Conservation (phyloP, 2,329 filamentous ascomycete species). For the Fusarium continuum region DNA sequence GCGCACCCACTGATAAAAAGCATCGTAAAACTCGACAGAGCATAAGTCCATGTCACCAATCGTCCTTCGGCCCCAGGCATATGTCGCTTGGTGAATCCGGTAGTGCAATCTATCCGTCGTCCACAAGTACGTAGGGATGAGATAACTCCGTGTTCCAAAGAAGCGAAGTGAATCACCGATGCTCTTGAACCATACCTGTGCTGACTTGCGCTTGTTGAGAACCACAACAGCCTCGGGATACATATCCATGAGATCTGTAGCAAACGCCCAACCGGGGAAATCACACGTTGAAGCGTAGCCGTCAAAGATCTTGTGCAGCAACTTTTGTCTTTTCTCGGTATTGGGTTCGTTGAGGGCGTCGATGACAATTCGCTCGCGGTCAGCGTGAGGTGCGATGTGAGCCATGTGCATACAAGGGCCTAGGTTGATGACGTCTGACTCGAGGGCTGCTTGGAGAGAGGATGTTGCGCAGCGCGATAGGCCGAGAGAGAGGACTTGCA, state of each 20-base stretch:
- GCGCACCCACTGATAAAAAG: constrained; percentile 40
- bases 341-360: constrained; percentile 43
- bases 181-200: constrained; percentile 39
- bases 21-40: constrained; percentile 11
- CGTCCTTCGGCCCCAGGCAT: neutral
- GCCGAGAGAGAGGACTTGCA: constrained; percentile 43
- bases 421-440: constrained; percentile 39
- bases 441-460: constrained; percentile 47
- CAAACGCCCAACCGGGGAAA: constrained; percentile 45
- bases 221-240: constrained; percentile 46
- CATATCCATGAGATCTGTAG: constrained; percentile 51
- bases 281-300: constrained; percentile 43
- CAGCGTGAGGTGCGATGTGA: constrained; percentile 35
- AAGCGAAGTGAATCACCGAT: constrained; percentile 36
- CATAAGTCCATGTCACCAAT: neutral
- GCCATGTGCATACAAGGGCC: constrained; percentile 47
- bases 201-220: constrained; percentile 43
- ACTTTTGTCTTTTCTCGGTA: constrained; percentile 38
- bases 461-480: constrained; percentile 48
- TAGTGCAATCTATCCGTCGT: constrained; percentile 43
- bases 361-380: constrained; percentile 39
- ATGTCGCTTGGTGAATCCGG: constrained; percentile 13
- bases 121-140: constrained; percentile 33
- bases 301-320: constrained; percentile 44
- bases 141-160: constrained; percentile 39